Evolutionary conservation across 352 stramenopile species (phyloP).

Genomic region (Pseudoperonospora humuli): DNA sequence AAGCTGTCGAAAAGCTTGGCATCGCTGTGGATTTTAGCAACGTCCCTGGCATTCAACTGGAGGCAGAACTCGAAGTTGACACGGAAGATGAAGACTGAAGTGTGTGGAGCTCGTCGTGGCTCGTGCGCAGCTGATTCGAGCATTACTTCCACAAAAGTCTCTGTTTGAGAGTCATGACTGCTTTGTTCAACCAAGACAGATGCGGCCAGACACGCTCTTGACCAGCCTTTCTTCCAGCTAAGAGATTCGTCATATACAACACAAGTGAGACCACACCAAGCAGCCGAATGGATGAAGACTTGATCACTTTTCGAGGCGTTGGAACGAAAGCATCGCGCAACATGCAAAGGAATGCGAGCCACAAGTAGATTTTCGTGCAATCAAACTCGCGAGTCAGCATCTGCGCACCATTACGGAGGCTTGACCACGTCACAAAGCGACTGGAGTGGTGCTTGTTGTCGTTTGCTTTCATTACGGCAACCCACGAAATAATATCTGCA

Average conservation of each 20-base stretch:
- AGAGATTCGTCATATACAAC: conserved; percentile 21
- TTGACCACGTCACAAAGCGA: conserved; percentile 11
- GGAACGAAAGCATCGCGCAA: conserved; percentile 29
- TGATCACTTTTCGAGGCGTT: conserved; percentile 28
- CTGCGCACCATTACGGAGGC: conserved; percentile 12
- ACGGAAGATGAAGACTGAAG: conserved; percentile 27
- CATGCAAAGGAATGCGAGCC: conserved; percentile 26
- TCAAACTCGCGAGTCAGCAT: conserved; percentile 5
- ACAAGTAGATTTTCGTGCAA: conserved; percentile 21
- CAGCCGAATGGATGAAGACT: conserved; percentile 24
- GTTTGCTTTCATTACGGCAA: conserved; percentile 61
- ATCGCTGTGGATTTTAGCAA: too few relatives aligned
- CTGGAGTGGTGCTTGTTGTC: conserved; percentile 26
- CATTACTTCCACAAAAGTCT: conserved; percentile 7
- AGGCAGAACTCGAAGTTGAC: conserved; percentile 44
- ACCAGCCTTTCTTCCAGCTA: conserved; percentile 7
- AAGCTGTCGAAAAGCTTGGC: too few relatives aligned
- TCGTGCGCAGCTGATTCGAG: neutral
- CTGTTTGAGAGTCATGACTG: conserved; percentile 3
- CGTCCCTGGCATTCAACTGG: too few relatives aligned
- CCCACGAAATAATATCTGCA: conserved; percentile 67
- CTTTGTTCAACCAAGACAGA: conserved; percentile 3
- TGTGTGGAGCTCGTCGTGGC: too few relatives aligned
- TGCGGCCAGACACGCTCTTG: conserved; percentile 3
- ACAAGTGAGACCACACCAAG: conserved; percentile 17